A percentile compares a stretch with the other conserved stretches of the same genome.
These are phyloP conservation scores for Teratosphaeriaceae sp. DNA, from an alignment of 2,329 filamentous ascomycete species.

Conservation along the genomic window DNA sequence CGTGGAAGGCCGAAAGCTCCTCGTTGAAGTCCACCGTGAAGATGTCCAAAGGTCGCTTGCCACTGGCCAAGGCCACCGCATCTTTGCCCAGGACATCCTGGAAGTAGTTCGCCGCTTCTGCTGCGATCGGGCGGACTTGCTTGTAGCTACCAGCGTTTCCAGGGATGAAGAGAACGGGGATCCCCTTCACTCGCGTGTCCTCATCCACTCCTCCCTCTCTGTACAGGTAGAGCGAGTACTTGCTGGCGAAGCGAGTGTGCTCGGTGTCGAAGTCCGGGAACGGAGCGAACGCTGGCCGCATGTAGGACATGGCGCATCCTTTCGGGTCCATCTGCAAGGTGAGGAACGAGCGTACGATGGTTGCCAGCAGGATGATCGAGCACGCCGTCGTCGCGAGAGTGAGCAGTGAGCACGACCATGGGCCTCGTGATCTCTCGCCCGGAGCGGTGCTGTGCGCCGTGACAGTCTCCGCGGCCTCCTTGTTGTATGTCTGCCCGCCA, in stretches of 20 bases:
- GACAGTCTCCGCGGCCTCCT: slow-evolving; percentile 14
- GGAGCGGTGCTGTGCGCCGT: slow-evolving; percentile 20
- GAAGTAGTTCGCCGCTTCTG: slow-evolving; percentile 86
- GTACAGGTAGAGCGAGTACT: slow-evolving; percentile 93
- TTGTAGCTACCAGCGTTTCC: slow-evolving; percentile 98
- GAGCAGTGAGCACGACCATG: slow-evolving; percentile 54
- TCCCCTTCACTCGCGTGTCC: slow-evolving; percentile 77
- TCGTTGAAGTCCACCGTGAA: slow-evolving; percentile 99
- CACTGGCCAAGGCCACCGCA: slow-evolving; percentile 55
- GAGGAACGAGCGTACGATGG: slow-evolving; percentile 72
- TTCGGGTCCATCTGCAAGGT: slow-evolving; percentile 78
- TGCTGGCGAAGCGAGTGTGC: slow-evolving; percentile 93
- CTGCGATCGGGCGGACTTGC: slow-evolving; percentile 88
- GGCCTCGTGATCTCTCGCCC: slow-evolving; percentile 42
- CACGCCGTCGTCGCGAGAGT: slow-evolving; percentile 49
- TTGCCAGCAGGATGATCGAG: slow-evolving; percentile 49
- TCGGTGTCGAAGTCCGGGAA: slow-evolving; percentile 93
- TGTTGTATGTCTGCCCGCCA: slow-evolving; percentile 9
- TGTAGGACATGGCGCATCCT: slow-evolving; percentile 94
- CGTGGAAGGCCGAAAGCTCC: slow-evolving; percentile 96
- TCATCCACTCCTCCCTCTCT: slow-evolving; percentile 84
- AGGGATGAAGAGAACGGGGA: slow-evolving; percentile 91
- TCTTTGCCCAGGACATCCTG: slow-evolving; percentile 74
- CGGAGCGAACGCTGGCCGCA: slow-evolving; percentile 81
- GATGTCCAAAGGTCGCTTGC: slow-evolving; percentile 80